Base-by-base conservation (phyloP, 441 rosid species). In the Gossypium schwendimanii region DNA sequence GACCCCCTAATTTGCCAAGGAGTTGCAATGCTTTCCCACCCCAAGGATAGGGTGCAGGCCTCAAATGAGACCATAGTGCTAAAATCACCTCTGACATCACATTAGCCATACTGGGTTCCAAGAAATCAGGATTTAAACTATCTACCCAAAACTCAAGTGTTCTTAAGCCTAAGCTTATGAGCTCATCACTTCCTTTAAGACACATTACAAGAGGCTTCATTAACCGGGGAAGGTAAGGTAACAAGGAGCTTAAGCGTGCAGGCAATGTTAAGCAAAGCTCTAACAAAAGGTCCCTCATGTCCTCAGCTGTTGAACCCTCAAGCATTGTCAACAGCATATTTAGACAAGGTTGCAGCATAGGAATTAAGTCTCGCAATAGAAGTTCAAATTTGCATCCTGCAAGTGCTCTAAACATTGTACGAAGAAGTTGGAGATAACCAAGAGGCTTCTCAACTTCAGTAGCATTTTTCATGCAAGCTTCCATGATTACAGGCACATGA, bases 91-190 rank as follows among this genome's bases (percentile, higher is more conserved):
- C 97, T 4, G 98, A 91, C 93, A 90, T 96, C 45, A 93, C 97
- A 83, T 87, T 92, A 57, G 96, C 97, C 98, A 96, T 96, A 75
- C 96, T 93, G 33, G 98, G 96, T 81, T 96, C 99, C 78, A 96
- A 78, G 82, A 93, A 96, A 75, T 93, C 99, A 49, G 99, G 99
- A 88, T 96, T 93, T 71, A 96, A 84, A 82, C 97, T 93, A 80
- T 93, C 99, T 14, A 96, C 97, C 99, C 99, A 96, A 82, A 96
- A 96, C 80, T 96, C 99, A 62, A 96, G 94, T 55, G 98, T 93
- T 80, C 97, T 90, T 80, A 96, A 80, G 80, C 97, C 96, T 73
- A 93, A 78, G 84, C 88, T 85, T 73, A 96, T 93, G 72, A 96
- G 89, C 63, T 93, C 99, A 88, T 91, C 90, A 78, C 82, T 89